These are phyloP conservation scores for Ophiosphaerella herpotricha DNA, from an alignment of 2,329 filamentous ascomycete species.

Conservation along the genomic window DNA sequence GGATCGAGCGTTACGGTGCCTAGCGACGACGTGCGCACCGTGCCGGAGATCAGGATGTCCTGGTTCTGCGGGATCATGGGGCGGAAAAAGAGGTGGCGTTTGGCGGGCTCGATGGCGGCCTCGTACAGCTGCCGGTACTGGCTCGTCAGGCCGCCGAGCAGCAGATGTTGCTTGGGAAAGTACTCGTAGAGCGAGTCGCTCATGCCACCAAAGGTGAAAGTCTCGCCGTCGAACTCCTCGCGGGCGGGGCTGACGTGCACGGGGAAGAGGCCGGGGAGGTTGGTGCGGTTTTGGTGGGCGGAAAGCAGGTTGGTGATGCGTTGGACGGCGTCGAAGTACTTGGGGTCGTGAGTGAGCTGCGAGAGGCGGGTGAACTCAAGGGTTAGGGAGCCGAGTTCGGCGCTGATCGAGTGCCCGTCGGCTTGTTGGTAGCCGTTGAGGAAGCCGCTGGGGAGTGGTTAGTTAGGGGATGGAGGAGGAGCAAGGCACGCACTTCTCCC, in stretches of 20 bases:
- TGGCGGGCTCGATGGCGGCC: slow-evolving; percentile 68
- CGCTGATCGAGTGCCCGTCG: slow-evolving; percentile 35
- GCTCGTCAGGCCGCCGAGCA: slow-evolving; percentile 73
- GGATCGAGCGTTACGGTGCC: slow-evolving; percentile 51
- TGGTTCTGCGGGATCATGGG: slow-evolving; percentile 71
- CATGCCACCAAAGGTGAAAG: slow-evolving; percentile 60
- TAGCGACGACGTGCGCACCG: slow-evolving; percentile 49
- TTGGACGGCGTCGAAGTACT: slow-evolving; percentile 47
- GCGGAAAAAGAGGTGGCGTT: slow-evolving; percentile 75
- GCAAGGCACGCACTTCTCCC: slow-evolving; percentile 35
- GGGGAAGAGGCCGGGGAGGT: slow-evolving; percentile 45
- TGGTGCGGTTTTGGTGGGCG: slow-evolving; percentile 41
- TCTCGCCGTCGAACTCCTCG: slow-evolving; percentile 31
- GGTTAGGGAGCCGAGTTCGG: slow-evolving; percentile 45
- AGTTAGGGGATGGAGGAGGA: slow-evolving; percentile 17
- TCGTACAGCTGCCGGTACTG: slow-evolving; percentile 78
- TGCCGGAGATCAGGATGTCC: slow-evolving; percentile 76
- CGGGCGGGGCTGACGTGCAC: slow-evolving; percentile 38
- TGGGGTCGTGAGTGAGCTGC: slow-evolving; percentile 44
- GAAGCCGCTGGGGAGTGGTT: slow-evolving; percentile 24
- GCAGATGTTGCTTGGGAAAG: slow-evolving; percentile 68
- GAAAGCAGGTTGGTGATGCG: slow-evolving; percentile 42
- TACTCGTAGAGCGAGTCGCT: slow-evolving; percentile 64
- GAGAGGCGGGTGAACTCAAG: slow-evolving; percentile 48
- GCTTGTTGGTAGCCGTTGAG: slow-evolving; percentile 37